These are phyloP conservation scores for Tulasnella sp. DNA, from an alignment of 768 basidiomycete species.

Conservation along the genomic window DNA sequence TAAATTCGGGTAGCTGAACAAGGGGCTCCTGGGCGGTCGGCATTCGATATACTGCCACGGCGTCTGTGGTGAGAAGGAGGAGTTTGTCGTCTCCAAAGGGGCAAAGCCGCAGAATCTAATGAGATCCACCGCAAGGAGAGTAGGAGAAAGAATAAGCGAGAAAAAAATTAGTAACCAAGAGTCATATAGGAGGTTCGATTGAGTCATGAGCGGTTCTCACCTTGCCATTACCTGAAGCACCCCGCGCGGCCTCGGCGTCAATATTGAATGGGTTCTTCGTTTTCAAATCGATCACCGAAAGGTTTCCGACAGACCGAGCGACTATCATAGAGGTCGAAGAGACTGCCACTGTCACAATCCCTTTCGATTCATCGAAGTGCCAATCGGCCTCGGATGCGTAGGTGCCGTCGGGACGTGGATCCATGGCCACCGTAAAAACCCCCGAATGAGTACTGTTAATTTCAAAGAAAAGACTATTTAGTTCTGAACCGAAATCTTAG, in stretches of 20 bases:
- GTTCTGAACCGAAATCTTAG: neutral
- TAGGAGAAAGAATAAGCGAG: neutral
- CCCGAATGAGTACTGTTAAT: neutral
- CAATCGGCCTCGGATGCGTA: neutral
- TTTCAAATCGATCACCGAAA: neutral
- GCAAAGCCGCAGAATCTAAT: conserved; percentile 1
- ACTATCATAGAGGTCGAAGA: neutral
- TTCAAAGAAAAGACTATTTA: neutral
- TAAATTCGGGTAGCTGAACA: neutral
- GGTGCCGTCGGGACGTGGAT: neutral
- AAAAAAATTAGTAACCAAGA: neutral
- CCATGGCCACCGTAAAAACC: conserved; percentile 1
- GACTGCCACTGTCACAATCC: neutral
- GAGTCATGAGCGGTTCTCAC: neutral
- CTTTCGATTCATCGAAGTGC: conserved; percentile 3
- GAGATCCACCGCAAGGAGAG: neutral
- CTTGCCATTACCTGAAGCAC: neutral
- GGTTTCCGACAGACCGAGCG: neutral
- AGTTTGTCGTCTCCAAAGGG: neutral
- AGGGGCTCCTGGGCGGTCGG: conserved; percentile 2
- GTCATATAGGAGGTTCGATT: conserved; percentile 1
- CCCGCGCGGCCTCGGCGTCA: neutral
- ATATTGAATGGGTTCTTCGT: neutral
- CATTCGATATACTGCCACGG: conserved; percentile 4
- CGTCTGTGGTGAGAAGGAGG: conserved; percentile 4